Percentiles rank a stretch among this genome's conserved stretches.
These are phyloP conservation scores for Lobulomyces angularis DNA, from an alignment of 192 early-diverging fungal species.

Conservation along the genomic window DNA sequence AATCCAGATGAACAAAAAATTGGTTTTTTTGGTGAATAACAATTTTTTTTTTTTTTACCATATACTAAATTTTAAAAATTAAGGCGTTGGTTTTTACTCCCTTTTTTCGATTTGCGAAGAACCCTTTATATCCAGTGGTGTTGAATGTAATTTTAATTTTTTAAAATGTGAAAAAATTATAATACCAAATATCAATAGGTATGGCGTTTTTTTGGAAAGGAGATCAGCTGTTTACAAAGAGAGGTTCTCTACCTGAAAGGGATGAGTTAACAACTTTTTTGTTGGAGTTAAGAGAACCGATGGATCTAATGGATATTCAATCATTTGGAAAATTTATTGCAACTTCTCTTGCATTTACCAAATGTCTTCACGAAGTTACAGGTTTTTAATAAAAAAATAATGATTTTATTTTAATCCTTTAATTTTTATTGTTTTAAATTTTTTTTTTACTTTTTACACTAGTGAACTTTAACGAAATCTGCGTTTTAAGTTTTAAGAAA, in stretches of 20 bases:
- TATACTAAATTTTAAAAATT: background rate
- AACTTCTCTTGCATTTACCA: constrained; percentile 65
- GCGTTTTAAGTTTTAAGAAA: constrained; percentile 50
- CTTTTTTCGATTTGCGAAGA: constrained; percentile 81
- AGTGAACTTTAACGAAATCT: no score
- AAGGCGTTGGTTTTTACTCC: constrained; percentile 68
- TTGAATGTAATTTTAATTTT: no score
- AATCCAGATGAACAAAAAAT: constrained; percentile 78
- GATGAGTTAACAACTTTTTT: constrained; percentile 58
- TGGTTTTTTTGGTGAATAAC: constrained; percentile 51
- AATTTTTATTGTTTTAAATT: constrained; percentile 54
- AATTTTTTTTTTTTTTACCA: background rate
- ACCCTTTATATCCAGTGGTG: constrained; percentile 68
- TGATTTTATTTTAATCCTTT: background rate
- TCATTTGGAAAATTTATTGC: constrained; percentile 56
- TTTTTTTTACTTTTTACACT: no score
- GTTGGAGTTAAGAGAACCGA: constrained; percentile 63
- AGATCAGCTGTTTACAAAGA: constrained; percentile 75
- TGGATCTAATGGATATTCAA: constrained; percentile 50
- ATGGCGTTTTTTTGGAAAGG: constrained; percentile 85
- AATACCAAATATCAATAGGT: no score
- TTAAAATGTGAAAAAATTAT: no score
- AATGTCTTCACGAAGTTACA: constrained; percentile 52
- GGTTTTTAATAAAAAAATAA: background rate
- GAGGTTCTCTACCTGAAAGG: constrained; percentile 31